Evolutionary conservation across 1,284 basidiomycete genomes (phyloP).

Genomic region (Cystobasidium slooffiae): DNA sequence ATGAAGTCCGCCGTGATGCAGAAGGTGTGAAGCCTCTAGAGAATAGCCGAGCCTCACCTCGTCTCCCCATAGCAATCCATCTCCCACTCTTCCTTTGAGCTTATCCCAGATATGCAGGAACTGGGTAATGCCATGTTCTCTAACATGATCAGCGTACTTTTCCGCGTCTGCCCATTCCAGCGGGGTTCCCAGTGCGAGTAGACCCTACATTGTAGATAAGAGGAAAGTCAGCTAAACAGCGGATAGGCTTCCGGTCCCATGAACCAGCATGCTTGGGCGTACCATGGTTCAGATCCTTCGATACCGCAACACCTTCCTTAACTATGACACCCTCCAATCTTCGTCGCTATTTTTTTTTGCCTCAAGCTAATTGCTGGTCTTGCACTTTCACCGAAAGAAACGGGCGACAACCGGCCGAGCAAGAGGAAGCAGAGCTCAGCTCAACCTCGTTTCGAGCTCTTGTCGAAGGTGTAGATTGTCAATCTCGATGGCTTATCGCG

Average conservation of each 20-base stretch:
- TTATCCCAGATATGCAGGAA: slow-evolving; percentile 91
- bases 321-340: too few relatives aligned
- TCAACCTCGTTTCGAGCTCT: too few relatives aligned
- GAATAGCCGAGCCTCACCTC: slow-evolving; percentile 66
- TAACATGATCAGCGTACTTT: slow-evolving; percentile 84
- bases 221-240: slow-evolving; percentile 60
- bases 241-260: too few relatives aligned
- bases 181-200: slow-evolving; percentile 91
- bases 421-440: neutral
- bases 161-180: slow-evolving; percentile 90
- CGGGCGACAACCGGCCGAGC: neutral
- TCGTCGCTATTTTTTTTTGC: neutral
- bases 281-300: too few relatives aligned
- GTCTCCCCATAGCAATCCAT: slow-evolving; percentile 97
- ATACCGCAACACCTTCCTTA: too few relatives aligned
- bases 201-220: slow-evolving; percentile 63
- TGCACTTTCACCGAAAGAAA: neutral
- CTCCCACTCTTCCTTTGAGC: slow-evolving; percentile 87
- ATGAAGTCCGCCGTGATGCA: too few relatives aligned
- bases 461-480: too few relatives aligned
- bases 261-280: too few relatives aligned
- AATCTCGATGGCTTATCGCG: too few relatives aligned
- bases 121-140: slow-evolving; percentile 91
- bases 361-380: neutral
- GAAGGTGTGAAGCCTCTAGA: too few relatives aligned